Percentiles rank a stretch among this genome's conserved stretches.
Conservation (phyloP, 2,329 filamentous ascomycete genomes). For the Chaetomiaceae sp. region DNA sequence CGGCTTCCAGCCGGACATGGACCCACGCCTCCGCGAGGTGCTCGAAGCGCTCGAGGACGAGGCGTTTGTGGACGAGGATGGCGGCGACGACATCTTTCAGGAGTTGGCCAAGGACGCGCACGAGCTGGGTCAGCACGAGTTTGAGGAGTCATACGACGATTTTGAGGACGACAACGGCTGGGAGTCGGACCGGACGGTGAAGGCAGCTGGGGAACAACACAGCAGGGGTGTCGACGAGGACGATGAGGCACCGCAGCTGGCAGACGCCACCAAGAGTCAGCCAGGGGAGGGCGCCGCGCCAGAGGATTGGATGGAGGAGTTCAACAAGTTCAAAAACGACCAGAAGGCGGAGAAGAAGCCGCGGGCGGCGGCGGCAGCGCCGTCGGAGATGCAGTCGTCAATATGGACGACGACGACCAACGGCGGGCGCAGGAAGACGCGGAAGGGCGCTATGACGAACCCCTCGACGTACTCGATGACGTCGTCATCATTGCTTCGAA, state of each 20-base stretch:
- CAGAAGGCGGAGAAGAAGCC: slow-evolving; percentile 44
- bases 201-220: slow-evolving; percentile 54
- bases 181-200: slow-evolving; percentile 91
- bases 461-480: slow-evolving; percentile 93
- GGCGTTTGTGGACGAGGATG: slow-evolving; percentile 79
- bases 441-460: slow-evolving; percentile 87
- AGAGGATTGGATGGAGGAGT: slow-evolving; percentile 85
- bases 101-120: slow-evolving; percentile 39
- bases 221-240: slow-evolving; percentile 30
- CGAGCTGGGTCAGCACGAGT: slow-evolving; percentile 62
- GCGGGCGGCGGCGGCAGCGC: slow-evolving; percentile 38
- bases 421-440: slow-evolving; percentile 82
- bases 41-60: slow-evolving; percentile 93
- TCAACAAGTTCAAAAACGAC: slow-evolving; percentile 89
- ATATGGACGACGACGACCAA: slow-evolving; percentile 70
- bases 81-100: slow-evolving; percentile 66
- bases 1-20: slow-evolving; percentile 97
- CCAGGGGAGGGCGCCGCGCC: slow-evolving; percentile 59
- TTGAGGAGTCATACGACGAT: slow-evolving; percentile 58
- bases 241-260: slow-evolving; percentile 43
- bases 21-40: slow-evolving; percentile 82
- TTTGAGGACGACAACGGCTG: slow-evolving; percentile 66
- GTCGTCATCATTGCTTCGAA: slow-evolving; percentile 90
- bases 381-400: slow-evolving; percentile 62
- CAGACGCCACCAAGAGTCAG: slow-evolving; percentile 37